Conservation (phyloP, 257 asterid species). For the Apocynum venetum region DNA sequence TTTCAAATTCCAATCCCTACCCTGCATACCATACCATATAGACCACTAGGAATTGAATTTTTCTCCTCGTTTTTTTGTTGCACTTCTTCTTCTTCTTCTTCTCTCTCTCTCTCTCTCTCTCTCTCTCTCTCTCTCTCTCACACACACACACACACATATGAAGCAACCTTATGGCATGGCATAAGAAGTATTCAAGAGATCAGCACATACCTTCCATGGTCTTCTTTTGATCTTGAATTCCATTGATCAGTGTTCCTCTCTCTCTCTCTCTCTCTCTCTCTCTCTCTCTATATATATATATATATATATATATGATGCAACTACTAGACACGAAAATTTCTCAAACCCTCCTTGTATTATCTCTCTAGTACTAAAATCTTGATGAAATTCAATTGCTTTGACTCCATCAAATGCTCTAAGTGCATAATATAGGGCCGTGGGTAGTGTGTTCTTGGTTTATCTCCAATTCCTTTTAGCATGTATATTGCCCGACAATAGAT, state of each 20-base stretch:
- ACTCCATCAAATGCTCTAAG: neutral
- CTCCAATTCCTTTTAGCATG: neutral
- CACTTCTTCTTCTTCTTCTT: neutral
- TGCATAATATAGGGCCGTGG: neutral
- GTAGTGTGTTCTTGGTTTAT: neutral
- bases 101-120: too few species aligned
- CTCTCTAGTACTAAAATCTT: neutral
- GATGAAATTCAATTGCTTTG: too few species aligned
- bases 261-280: too few species aligned
- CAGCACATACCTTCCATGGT: too few species aligned
- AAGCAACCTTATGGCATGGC: too few species aligned
- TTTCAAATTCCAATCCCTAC: neutral
- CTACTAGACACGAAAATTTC: too few species aligned
- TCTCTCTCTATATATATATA: too few species aligned
- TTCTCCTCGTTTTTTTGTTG: neutral
- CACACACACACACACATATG: too few species aligned
- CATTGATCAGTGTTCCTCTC: too few species aligned
- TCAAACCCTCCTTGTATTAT: neutral
- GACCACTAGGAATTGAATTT: neutral
- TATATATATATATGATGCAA: too few species aligned
- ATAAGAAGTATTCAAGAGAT: too few species aligned
- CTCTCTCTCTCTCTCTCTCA: neutral
- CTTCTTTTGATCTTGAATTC: too few species aligned
- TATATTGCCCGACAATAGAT: constrained; percentile 25
- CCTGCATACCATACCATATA: neutral